phyloP scores from a whole-genome alignment of 495 filamentous ascomycete genomes.

The Lophiostoma macrostomum region DNA sequence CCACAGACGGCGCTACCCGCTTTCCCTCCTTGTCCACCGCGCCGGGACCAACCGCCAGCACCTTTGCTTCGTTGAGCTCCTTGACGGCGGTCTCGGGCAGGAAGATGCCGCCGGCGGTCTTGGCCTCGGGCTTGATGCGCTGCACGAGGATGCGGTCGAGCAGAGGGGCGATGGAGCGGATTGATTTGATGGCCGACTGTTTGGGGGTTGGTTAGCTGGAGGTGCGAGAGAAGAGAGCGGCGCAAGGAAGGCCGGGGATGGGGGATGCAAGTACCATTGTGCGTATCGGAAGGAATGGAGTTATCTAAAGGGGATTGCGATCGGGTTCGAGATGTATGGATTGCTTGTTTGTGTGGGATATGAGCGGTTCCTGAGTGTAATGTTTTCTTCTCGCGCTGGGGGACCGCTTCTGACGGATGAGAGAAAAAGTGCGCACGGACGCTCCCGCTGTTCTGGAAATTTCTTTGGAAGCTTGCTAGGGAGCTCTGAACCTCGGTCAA shows the following conservation, averaged over 20 bases:
- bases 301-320: no score
- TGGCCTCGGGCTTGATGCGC: conserved; percentile 93
- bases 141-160: conserved; percentile 98
- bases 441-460: no score
- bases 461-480: no score
- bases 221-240: no score
- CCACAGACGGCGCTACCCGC: conserved; percentile 75
- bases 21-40: conserved; percentile 81
- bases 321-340: no score
- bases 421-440: no score
- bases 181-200: conserved; percentile 72
- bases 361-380: no score
- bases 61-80: conserved; percentile 95
- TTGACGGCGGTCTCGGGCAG: conserved; percentile 96
- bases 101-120: conserved; percentile 94
- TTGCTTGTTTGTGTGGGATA: no score
- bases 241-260: not conserved
- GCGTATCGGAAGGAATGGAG: not conserved
- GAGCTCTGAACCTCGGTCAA: no score
- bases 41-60: conserved; percentile 92
- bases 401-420: no score
- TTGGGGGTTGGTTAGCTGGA: not conserved
- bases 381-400: no score
- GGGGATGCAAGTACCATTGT: conserved; percentile 27
- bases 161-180: conserved; percentile 93